Base-by-base conservation (phyloP, 257 asterid species). In the Scutellaria baicalensis region DNA sequence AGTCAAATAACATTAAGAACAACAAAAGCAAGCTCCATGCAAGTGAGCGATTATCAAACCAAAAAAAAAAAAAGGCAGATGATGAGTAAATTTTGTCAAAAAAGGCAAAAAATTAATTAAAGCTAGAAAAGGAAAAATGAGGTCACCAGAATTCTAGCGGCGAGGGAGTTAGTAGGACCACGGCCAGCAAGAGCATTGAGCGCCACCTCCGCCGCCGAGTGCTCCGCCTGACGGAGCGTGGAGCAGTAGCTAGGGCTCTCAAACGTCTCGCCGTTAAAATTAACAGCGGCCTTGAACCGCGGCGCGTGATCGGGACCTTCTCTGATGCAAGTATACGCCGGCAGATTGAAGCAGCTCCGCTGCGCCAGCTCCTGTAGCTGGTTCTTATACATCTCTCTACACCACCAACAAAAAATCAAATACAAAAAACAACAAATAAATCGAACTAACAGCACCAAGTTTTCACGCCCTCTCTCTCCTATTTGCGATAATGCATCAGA, bases 241-340 rank as follows among this genome's bases (percentile, higher is more conserved):
- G 90, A 82, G 84, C 96, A 91, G 90, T 81, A 89, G 71, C 79
- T 74, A 47, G 93, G 96, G 78, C 96, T 82, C 85, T 89, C 96
- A 39, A 85, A 91, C 35, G 83, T 77, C 87, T 91, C 96, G 9
- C 96, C 96, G 77, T 86, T 91, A 61, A 91, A 91, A 72, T 80
- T 89, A 49, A 91, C 96, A 65, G 82, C 73, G 33, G 92, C 94
- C 77, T 89, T 91, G 82, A 91, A 91, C 64, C 93, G 84, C 85
- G 96, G 97, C 82, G 95, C 96, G 86, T 89, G 96, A 81, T 91
- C 95, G 58, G 97, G 96, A 78, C 97, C 95, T 80, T 91, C 97
- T 52, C 92, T 72, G 78, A 89, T 75, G 74, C 81, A 84, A 16
- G 86, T 65, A 78, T 91, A 91, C 43, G 97, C 83, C 69, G 96